phyloP scores from a whole-genome alignment of 495 filamentous ascomycete species.

The Thozetella sp. region DNA sequence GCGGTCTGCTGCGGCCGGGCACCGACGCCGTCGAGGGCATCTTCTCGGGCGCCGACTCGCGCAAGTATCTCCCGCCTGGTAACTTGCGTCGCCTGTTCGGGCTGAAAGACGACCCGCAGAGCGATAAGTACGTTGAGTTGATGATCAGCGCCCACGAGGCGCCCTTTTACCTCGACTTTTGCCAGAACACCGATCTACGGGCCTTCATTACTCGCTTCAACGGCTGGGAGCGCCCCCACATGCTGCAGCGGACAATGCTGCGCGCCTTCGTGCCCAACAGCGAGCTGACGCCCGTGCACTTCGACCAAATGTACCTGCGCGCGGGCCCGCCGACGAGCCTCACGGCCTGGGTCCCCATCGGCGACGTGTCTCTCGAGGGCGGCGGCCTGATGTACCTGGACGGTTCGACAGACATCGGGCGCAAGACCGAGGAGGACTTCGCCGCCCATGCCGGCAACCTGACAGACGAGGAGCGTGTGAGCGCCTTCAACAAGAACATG shows the following conservation, averaged over 20 bases:
- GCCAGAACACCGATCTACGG: slow-evolving; percentile 4
- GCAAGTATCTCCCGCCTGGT: neutral
- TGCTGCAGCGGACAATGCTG: slow-evolving; percentile 44
- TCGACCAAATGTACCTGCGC: slow-evolving; percentile 68
- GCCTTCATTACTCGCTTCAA: slow-evolving; percentile 2
- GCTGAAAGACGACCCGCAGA: slow-evolving; percentile 1
- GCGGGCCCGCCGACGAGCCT: slow-evolving; percentile 56
- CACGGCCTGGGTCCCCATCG: slow-evolving; percentile 69
- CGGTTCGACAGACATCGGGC: slow-evolving; percentile 27
- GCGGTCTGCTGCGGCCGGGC: slow-evolving; percentile 17
- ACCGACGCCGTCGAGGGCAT: slow-evolving; percentile 45
- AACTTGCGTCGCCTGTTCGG: neutral
- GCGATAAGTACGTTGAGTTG: slow-evolving; percentile 9
- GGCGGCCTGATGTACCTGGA: slow-evolving; percentile 67
- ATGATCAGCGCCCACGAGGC: slow-evolving; percentile 21
- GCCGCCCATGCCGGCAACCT: slow-evolving; percentile 39
- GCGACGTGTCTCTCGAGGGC: slow-evolving; percentile 56
- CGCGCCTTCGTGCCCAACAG: slow-evolving; percentile 62
- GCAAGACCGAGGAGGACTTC: slow-evolving; percentile 52
- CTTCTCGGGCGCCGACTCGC: slow-evolving; percentile 8
- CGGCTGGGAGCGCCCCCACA: neutral
- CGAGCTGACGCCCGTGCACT: slow-evolving; percentile 64
- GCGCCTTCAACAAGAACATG: slow-evolving; percentile 62
- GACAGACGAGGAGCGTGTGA: slow-evolving; percentile 50
- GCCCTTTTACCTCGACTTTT: slow-evolving; percentile 18